Evolutionary conservation across 108 stramenopile genomes (phyloP).

Genomic region (Nannochloropsis oceanica): DNA sequence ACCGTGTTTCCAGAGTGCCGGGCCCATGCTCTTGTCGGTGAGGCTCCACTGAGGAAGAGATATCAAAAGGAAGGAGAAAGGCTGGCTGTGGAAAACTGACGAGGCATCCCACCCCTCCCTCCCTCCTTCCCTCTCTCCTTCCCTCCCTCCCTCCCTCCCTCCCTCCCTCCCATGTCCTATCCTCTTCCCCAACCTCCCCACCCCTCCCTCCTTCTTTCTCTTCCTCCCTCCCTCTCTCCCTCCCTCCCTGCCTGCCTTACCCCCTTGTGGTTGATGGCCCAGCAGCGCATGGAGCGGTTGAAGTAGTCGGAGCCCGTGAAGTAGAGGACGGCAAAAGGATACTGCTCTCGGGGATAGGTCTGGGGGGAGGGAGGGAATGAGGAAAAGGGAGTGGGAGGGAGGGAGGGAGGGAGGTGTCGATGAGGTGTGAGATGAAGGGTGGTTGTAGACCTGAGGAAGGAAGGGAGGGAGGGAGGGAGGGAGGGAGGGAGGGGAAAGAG

Average conservation of each 20-base stretch:
- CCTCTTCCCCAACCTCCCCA: too few species aligned
- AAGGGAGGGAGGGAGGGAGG: background rate
- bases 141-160: background rate
- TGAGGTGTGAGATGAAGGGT: too few species aligned
- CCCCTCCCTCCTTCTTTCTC: background rate
- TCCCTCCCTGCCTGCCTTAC: background rate
- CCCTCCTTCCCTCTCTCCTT: background rate
- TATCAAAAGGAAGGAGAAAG: too few species aligned
- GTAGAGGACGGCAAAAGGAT: slow-evolving; percentile 40
- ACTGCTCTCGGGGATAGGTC: slow-evolving; percentile 21
- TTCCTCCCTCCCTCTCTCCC: background rate
- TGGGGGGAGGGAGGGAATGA: background rate
- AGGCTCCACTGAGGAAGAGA: background rate
- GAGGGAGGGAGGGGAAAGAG: background rate
- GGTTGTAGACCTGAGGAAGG: background rate
- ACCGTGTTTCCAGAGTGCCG: background rate
- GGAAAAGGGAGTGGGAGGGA: background rate
- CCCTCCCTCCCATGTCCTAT: too few species aligned
- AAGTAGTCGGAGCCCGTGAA: slow-evolving; percentile 47
- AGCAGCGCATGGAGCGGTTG: slow-evolving; percentile 44
- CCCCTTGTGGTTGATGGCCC: slow-evolving; percentile 28
- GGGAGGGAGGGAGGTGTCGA: background rate
- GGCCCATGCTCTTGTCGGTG: background rate
- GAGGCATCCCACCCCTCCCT: background rate
- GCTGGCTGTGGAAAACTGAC: background rate